phyloP scores from a whole-genome alignment of 257 asterid genomes.

The Datura wrightii region DNA sequence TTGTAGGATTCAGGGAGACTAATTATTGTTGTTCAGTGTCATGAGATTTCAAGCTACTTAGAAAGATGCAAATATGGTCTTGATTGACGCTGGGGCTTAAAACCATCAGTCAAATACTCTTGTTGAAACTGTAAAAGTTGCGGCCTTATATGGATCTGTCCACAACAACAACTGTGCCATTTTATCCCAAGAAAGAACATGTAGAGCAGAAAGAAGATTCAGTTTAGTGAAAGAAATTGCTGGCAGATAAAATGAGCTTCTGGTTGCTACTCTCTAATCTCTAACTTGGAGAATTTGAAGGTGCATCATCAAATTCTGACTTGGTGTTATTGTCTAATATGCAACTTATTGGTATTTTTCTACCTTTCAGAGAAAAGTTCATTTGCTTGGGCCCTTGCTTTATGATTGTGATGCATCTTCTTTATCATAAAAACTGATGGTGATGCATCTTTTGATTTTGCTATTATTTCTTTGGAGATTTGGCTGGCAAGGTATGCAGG shows the following conservation, averaged over 20 bases:
- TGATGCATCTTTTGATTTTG: not conserved
- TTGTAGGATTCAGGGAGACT: conserved; percentile 7
- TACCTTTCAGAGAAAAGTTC: not conserved
- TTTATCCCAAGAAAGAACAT: not conserved
- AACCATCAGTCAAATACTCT: not conserved
- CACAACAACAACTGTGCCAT: no score
- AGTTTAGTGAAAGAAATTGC: not conserved
- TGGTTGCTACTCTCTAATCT: not conserved
- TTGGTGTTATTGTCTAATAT: not conserved
- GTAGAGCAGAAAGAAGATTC: not conserved
- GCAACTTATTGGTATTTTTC: not conserved
- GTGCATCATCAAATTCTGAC: not conserved
- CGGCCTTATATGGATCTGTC: not conserved
- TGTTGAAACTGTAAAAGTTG: not conserved
- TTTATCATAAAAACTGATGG: not conserved
- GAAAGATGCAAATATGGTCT: not conserved
- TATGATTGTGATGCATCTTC: not conserved
- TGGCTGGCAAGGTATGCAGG: conserved; percentile 16
- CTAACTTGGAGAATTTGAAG: not conserved
- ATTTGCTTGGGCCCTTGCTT: not conserved
- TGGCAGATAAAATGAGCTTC: not conserved
- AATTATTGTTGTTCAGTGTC: not conserved
- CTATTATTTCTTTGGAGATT: conserved; percentile 3
- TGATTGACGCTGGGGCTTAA: not conserved
- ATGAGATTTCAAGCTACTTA: not conserved